These are phyloP conservation scores for Raddia distichophylla DNA, from an alignment of 176 grass and related monocot genomes.

Conservation along the genomic window DNA sequence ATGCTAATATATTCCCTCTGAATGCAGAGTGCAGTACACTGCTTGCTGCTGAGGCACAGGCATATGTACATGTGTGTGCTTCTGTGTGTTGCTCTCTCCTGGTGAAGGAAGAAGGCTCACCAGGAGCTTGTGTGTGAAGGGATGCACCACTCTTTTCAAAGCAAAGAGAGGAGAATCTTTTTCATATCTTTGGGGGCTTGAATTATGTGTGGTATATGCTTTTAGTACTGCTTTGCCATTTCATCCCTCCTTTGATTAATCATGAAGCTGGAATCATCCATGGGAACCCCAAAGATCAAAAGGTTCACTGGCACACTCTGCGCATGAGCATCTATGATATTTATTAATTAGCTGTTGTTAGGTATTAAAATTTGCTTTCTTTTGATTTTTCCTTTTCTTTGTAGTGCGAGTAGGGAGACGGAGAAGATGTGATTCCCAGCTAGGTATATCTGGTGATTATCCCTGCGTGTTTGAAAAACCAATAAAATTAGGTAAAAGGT, in stretches of 20 bases:
- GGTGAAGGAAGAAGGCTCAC: neutral
- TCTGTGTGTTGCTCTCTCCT: conserved; percentile 1
- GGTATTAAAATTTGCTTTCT: conserved; percentile 19
- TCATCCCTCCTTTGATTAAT: conserved; percentile 58
- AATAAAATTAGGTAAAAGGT: conserved; percentile 54
- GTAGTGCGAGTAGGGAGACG: conserved; percentile 42
- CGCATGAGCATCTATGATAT: conserved; percentile 50
- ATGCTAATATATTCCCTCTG: conserved; percentile 54
- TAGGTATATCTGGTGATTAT: conserved; percentile 89
- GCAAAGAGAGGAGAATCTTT: conserved; percentile 64
- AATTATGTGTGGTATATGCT: conserved; percentile 97
- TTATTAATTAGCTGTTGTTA: neutral
- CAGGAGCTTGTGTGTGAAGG: conserved; percentile 78
- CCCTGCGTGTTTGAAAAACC: conserved; percentile 42
- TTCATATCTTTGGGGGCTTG: conserved; percentile 75
- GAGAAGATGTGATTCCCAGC: conserved; percentile 43
- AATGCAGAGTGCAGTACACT: conserved; percentile 48
- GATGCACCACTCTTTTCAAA: conserved; percentile 77
- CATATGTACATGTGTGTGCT: conserved; percentile 33
- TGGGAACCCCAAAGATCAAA: conserved; percentile 29
- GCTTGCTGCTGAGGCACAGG: conserved; percentile 29
- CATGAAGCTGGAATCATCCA: conserved; percentile 56
- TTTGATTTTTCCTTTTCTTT: conserved; percentile 41
- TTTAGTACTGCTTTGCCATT: conserved; percentile 58
- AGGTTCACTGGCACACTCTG: conserved; percentile 35